phyloP scores from a whole-genome alignment of 192 early-diverging fungal species.

The Coemansia sp. region DNA sequence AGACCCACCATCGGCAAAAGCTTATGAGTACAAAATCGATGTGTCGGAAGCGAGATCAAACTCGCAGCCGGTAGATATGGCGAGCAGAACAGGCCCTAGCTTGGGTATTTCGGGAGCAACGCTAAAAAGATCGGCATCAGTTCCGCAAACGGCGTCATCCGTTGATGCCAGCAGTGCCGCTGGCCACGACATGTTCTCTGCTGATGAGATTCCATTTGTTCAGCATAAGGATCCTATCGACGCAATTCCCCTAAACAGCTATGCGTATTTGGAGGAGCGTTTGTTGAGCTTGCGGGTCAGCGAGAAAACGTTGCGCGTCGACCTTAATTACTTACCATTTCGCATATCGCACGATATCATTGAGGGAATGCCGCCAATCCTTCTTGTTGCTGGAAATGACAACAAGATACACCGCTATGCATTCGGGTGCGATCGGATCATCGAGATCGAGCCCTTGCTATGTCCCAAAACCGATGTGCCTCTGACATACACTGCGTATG shows the following conservation, averaged over 20 bases:
- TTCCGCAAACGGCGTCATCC: neutral
- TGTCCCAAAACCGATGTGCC: slow-evolving; percentile 35
- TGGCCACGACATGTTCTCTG: neutral
- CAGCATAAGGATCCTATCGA: neutral
- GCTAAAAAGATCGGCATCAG: neutral
- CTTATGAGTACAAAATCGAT: neutral
- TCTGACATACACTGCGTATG: slow-evolving; percentile 44
- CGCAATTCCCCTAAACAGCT: slow-evolving; percentile 32
- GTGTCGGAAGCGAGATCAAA: slow-evolving; percentile 1
- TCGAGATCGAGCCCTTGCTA: slow-evolving; percentile 46
- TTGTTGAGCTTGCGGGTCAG: slow-evolving; percentile 27
- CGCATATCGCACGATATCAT: slow-evolving; percentile 52
- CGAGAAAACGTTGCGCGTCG: slow-evolving; percentile 16
- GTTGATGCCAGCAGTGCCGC: neutral
- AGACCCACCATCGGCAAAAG: neutral
- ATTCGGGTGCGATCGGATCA: slow-evolving; percentile 36
- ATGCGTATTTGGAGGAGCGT: slow-evolving; percentile 52
- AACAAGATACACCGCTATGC: slow-evolving; percentile 49
- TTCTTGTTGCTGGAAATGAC: slow-evolving; percentile 50
- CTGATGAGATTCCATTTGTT: neutral
- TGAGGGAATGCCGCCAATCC: slow-evolving; percentile 36
- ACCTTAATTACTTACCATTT: slow-evolving; percentile 49
- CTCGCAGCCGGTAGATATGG: neutral
- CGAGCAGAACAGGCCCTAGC: neutral
- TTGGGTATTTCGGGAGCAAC: neutral